A percentile compares a stretch with the other conserved stretches of the same genome.
Conservation (phyloP, 768 basidiomycete species). For the Hygrophoropsis aurantiaca region DNA sequence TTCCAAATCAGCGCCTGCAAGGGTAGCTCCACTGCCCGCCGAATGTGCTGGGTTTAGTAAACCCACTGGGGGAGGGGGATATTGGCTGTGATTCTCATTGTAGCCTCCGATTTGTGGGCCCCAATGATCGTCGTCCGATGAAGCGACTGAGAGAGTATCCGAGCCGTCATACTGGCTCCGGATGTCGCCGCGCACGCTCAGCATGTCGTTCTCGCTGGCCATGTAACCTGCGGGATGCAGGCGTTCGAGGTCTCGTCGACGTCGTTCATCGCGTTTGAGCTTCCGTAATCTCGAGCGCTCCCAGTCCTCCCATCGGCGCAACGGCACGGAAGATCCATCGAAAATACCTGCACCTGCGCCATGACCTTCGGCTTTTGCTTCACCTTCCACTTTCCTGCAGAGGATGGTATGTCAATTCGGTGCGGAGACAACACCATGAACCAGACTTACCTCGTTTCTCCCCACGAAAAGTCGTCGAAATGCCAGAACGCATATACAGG, state of each 20-base stretch:
- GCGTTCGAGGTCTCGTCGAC: slow-evolving; percentile 80
- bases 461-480: slow-evolving; percentile 99
- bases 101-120: slow-evolving; percentile 93
- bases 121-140: slow-evolving; percentile 96
- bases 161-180: slow-evolving; percentile 74
- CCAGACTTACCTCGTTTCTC: slow-evolving; percentile 82
- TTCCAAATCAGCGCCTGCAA: slow-evolving; percentile 79
- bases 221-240: slow-evolving; percentile 68
- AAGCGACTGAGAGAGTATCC: slow-evolving; percentile 77
- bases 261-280: slow-evolving; percentile 80
- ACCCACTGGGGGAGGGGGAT: slow-evolving; percentile 83
- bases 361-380: slow-evolving; percentile 77
- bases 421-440: background rate
- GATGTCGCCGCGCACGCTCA: slow-evolving; percentile 54
- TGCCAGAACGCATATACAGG: slow-evolving; percentile 99
- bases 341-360: slow-evolving; percentile 57
- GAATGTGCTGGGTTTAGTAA: slow-evolving; percentile 45
- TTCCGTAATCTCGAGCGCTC: slow-evolving; percentile 93
- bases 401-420: slow-evolving; percentile 13
- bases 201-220: slow-evolving; percentile 59
- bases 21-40: slow-evolving; percentile 42
- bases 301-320: slow-evolving; percentile 99
- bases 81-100: slow-evolving; percentile 79
- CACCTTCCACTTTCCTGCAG: slow-evolving; percentile 90
- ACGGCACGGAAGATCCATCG: slow-evolving; percentile 67